A percentile compares a stretch with the other conserved stretches of the same genome.
These are phyloP conservation scores for Exophiala sp. DNA, from an alignment of 2,329 filamentous ascomycete species.

Conservation along the genomic window DNA sequence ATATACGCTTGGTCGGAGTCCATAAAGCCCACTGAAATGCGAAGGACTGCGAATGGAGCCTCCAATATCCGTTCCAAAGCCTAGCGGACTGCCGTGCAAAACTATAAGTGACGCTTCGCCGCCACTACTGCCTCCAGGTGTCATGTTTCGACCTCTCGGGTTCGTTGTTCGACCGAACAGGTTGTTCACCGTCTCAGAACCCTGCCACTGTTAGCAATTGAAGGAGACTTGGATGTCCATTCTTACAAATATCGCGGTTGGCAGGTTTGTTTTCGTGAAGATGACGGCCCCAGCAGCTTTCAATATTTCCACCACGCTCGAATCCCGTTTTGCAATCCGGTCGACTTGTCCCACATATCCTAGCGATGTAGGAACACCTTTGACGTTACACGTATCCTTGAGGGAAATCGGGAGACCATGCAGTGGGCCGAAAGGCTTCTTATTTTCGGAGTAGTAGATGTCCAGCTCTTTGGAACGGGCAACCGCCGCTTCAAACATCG, in stretches of 20 bases:
- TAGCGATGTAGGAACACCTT: conserved; percentile 25
- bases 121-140: conserved; percentile 49
- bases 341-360: conserved; percentile 31
- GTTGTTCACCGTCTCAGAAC: conserved; percentile 31
- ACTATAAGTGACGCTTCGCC: conserved; percentile 52
- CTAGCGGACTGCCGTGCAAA: conserved; percentile 46
- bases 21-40: conserved; percentile 48
- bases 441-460: conserved; percentile 32
- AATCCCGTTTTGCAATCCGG: conserved; percentile 24
- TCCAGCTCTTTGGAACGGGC: conserved; percentile 45
- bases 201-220: neutral
- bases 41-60: conserved; percentile 51
- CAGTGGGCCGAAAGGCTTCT: conserved; percentile 3
- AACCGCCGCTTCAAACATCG: conserved; percentile 29
- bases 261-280: conserved; percentile 32
- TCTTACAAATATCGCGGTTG: conserved; percentile 30
- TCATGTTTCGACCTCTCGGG: conserved; percentile 50
- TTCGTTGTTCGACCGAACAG: conserved; percentile 46
- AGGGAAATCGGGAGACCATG: conserved; percentile 59
- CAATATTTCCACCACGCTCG: conserved; percentile 29
- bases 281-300: conserved; percentile 30
- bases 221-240: neutral
- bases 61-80: conserved; percentile 55
- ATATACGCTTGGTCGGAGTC: conserved; percentile 31
- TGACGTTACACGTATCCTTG: conserved; percentile 30